Evolutionary conservation across 192 early-diverging fungal genomes (phyloP), one percentile per base, ranked within the genome.

Genomic region (Podila clonocystis): DNA sequence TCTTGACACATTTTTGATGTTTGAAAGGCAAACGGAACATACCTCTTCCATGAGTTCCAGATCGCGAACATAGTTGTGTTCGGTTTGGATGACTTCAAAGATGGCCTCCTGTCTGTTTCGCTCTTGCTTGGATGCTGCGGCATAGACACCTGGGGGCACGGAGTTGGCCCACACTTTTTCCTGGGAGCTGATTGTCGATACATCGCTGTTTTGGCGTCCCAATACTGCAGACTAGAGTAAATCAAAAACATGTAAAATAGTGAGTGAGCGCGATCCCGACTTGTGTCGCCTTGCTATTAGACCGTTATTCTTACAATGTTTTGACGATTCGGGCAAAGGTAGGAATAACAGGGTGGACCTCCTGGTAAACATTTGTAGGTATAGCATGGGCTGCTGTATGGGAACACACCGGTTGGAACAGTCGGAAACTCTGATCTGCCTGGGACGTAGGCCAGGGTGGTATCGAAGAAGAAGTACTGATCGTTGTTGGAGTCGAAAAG

Each of bases 91-190:
- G 7, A 97, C 92, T 74, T 99, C 98, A 74, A 92, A 95, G 62
- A 99, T 97, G 20, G 97, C 92, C 84, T 99, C 98, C 70, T 99
- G 98, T 55, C 98, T 87, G 66, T 93, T 91, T 9, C 91, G 88
- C 62, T 97, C 96, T 41, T 90, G 88, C 26, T 84, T 68, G 61
- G 86, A 73, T 31, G 70, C 70, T 30, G 60, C 67, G 9, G 70
- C 70, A 29, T 72, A 59, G 31, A 80, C 34, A 31, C 70, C 72
- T 29, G 70, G 26, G 15, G 77, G 63, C 9, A 80, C 77, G 31
- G 77, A 80, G 59, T 80, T 80, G 36, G 77, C 77, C 77, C 77
- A 80, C 0, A 80, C 77, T 38, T 80, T 80, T 38, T 80, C 77
- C 59, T 80, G 77, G 9, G 41, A 29, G 12, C 66, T 69, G 2